Base-by-base conservation (phyloP, 164 flowering plant species). In the Sextonia rubra region DNA sequence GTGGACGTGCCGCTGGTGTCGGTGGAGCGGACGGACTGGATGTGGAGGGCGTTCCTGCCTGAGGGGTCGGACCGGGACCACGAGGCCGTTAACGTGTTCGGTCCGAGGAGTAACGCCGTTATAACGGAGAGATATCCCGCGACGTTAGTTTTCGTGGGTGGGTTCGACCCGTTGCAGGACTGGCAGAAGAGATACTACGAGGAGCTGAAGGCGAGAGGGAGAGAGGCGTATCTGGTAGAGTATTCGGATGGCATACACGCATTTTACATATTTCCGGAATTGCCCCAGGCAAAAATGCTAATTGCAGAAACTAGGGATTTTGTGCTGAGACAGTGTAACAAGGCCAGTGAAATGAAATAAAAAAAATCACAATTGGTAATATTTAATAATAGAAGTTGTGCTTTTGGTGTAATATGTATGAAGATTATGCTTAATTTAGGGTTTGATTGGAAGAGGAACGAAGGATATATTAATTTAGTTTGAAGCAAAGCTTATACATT, bases 11-110 rank as follows among this genome's bases (percentile, higher is more conserved):
- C 76, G 1, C 2, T 85, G 47, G 78, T 84, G 27, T 76, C 84
- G 4, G 15, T 82, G 66, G 29, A 17, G 27, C 68, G 82, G 18
- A 73, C 84, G 7, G 88, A 87, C 30, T 81, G 82, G 80, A 15
- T 47, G 14, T 87, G 90, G 90, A 84, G 73, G 72, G 84, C 56
- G 30, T 83, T 83, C n/a, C 70, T 88, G 68, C 87, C 88, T 8
- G 80, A 77, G 25, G 86, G 86, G 14, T 74, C 84, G 25, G 68
- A 79, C 49, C 72, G 87, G 64, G 87, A 86, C 73, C 91, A 88
- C 66, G 69, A 25, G 55, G 84, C 84, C 29, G 75, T 52, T 4
- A 85, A 88, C 44, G 86, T 83, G 62, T 47, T 75, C 27, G 86
- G 88, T 1, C 84, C 82, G 3, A 77, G 76, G 12, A 12, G 27